Percentiles rank a stretch among this genome's conserved stretches.
phyloP scores from a whole-genome alignment of 768 basidiomycete species.

The Kwoniella shandongensis region DNA sequence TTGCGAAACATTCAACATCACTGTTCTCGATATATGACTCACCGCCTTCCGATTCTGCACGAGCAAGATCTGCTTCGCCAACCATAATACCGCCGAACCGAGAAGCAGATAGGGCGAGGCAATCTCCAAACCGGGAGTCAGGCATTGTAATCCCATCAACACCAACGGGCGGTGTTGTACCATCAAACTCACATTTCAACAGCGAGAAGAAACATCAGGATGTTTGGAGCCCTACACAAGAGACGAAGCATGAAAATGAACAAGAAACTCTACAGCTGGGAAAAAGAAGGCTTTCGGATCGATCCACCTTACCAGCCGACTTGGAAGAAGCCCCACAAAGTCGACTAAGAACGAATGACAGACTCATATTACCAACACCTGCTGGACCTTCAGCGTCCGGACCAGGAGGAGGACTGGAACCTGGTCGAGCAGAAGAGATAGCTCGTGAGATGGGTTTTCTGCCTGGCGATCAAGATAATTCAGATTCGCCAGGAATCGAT shows the following conservation, averaged over 20 bases:
- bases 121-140: neutral
- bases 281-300: neutral
- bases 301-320: neutral
- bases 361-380: too few species aligned
- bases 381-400: too few species aligned
- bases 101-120: neutral
- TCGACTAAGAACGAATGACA: too few species aligned
- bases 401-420: too few species aligned
- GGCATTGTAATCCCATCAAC: neutral
- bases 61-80: conserved; percentile 2
- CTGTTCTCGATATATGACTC: conserved; percentile 49
- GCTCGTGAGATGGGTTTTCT: too few species aligned
- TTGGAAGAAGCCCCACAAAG: too few species aligned
- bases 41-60: conserved; percentile 22
- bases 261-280: neutral
- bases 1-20: conserved; percentile 44
- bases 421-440: too few species aligned
- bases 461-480: too few species aligned
- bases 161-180: neutral
- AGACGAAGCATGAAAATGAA: neutral
- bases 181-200: too few species aligned
- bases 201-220: too few species aligned
- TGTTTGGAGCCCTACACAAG: too few species aligned
- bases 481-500: too few species aligned
- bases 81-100: conserved; percentile 11